Conservation (phyloP, 805 yeast genomes). For the Candida tammaniensis region DNA sequence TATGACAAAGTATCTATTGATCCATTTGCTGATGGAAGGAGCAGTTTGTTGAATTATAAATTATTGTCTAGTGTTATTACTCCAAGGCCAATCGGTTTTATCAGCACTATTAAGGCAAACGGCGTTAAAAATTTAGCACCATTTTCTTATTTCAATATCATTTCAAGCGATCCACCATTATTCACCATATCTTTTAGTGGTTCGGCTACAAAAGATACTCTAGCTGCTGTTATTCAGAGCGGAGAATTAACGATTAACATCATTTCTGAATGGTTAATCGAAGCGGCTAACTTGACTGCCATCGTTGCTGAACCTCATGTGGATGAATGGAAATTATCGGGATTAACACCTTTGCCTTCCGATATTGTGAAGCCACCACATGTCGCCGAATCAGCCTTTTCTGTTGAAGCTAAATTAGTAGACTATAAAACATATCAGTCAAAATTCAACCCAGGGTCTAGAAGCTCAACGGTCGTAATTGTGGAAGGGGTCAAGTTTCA, state of each 20-base stretch:
- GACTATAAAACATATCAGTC: slow-evolving; percentile 45
- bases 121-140: slow-evolving; percentile 56
- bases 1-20: slow-evolving; percentile 43
- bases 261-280: slow-evolving; percentile 61
- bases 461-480: slow-evolving; percentile 39
- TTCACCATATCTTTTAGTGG: slow-evolving; percentile 51
- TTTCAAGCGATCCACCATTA: slow-evolving; percentile 55
- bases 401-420: slow-evolving; percentile 52
- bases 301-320: slow-evolving; percentile 46
- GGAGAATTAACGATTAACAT: slow-evolving; percentile 55
- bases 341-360: slow-evolving; percentile 48
- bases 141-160: slow-evolving; percentile 52
- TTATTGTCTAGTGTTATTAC: slow-evolving; percentile 49
- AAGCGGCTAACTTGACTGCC: slow-evolving; percentile 56
- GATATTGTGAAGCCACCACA: slow-evolving; percentile 49
- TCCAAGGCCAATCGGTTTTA: slow-evolving; percentile 62
- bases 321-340: slow-evolving; percentile 56
- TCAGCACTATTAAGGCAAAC: slow-evolving; percentile 43
- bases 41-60: slow-evolving; percentile 45
- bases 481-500: slow-evolving; percentile 60
- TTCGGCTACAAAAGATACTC: slow-evolving; percentile 46
- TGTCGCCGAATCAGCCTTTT: slow-evolving; percentile 62
- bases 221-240: slow-evolving; percentile 46
- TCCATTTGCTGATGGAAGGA: slow-evolving; percentile 43
- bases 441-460: slow-evolving; percentile 27